Conservation (phyloP, 805 yeast genomes). For the Yarrowia alimentaria region DNA sequence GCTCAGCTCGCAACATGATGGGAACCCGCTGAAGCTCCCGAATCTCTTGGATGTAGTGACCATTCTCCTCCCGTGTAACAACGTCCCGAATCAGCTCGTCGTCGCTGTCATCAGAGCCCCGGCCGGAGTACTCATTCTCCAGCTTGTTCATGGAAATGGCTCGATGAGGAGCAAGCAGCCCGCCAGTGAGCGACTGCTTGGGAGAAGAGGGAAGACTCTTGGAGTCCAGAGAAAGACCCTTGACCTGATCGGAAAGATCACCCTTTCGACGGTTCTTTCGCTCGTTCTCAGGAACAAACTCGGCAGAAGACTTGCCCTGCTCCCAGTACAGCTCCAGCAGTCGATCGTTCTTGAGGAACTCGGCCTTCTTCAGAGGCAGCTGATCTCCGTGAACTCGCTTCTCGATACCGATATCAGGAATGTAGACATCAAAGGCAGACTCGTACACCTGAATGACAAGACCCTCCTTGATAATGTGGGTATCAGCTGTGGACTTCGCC, state of each 20-base stretch:
- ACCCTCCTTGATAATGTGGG: conserved; percentile 78
- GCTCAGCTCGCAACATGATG: conserved; percentile 80
- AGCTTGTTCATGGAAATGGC: conserved; percentile 35
- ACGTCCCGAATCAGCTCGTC: conserved; percentile 45
- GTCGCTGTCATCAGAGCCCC: conserved; percentile 18
- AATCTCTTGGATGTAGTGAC: conserved; percentile 72
- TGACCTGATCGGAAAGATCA: conserved; percentile 13
- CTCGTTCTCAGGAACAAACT: conserved; percentile 79
- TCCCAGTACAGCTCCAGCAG: conserved; percentile 88
- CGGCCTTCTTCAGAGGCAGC: conserved; percentile 87
- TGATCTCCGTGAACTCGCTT: conserved; percentile 98
- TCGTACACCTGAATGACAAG: conserved; percentile 90
- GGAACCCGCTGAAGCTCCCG: conserved; percentile 77
- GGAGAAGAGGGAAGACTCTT: conserved; percentile 41
- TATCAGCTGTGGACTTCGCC: too few relatives aligned
- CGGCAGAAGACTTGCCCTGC: conserved; percentile 85
- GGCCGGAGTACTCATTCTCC: conserved; percentile 28
- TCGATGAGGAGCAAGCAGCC: conserved; percentile 32
- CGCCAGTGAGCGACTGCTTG: conserved; percentile 26
- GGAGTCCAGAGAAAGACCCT: conserved; percentile 28
- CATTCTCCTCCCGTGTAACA: conserved; percentile 60
- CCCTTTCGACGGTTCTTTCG: conserved; percentile 11
- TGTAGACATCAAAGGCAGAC: conserved; percentile 87
- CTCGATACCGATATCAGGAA: conserved; percentile 93
- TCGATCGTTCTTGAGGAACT: conserved; percentile 68